Percentiles rank a stretch among this genome's conserved stretches.
Evolutionary conservation across 345 rosid genomes (phyloP).

Genomic region (Balakata baccata): DNA sequence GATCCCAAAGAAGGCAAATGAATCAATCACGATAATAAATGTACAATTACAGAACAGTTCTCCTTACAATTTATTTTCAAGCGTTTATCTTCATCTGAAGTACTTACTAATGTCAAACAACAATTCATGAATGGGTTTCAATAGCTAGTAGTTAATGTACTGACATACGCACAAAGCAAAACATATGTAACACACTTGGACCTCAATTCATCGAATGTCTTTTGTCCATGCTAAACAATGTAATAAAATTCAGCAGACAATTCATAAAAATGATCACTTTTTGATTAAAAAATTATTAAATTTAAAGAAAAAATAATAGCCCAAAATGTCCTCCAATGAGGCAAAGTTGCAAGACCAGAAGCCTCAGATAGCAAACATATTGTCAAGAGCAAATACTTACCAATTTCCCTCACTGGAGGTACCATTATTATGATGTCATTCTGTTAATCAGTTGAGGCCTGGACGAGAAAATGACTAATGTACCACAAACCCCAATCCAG

Average conservation of each 20-base stretch:
- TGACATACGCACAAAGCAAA: neutral
- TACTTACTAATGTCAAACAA: neutral
- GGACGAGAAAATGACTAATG: neutral
- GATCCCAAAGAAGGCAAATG: neutral
- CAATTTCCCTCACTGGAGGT: slow-evolving; percentile 47
- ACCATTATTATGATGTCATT: slow-evolving; percentile 42
- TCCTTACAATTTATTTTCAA: neutral
- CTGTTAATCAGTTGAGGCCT: too few species aligned
- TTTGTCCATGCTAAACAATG: neutral
- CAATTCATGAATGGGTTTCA: neutral
- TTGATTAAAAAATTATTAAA: neutral
- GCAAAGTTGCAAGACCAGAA: slow-evolving; percentile 10
- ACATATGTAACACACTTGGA: neutral
- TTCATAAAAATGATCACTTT: neutral
- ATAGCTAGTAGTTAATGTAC: neutral
- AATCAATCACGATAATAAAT: neutral
- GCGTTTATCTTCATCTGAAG: neutral
- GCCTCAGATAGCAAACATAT: slow-evolving; percentile 12
- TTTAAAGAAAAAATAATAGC: neutral
- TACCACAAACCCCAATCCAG: neutral
- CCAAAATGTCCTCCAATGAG: neutral
- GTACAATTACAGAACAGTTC: neutral
- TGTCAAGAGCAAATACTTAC: slow-evolving; percentile 39
- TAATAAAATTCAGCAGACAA: neutral
- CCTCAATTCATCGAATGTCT: neutral